phyloP scores from a whole-genome alignment of 2,329 filamentous ascomycete genomes.

The Arthrocladium fulminans region DNA sequence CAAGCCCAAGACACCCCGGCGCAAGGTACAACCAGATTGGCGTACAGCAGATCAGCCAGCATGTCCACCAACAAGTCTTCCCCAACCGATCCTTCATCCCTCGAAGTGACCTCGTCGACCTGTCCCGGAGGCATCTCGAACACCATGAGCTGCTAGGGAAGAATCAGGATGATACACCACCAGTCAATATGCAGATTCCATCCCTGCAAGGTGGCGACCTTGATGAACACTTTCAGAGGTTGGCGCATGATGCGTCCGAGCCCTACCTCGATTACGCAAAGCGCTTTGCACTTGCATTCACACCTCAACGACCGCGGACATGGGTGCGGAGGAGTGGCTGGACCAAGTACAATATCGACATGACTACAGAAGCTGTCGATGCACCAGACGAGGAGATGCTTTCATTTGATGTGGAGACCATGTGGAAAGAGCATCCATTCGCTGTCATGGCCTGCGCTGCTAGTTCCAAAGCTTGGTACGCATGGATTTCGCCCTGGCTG shows the following conservation, averaged over 20 bases:
- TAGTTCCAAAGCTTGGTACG: conserved; percentile 87
- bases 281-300: conserved; percentile 55
- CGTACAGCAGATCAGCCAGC: conserved; percentile 81
- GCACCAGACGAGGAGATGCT: conserved; percentile 72
- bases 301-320: conserved; percentile 54
- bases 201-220: conserved; percentile 67
- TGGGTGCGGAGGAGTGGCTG: conserved; percentile 79
- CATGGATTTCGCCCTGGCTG: conserved; percentile 93
- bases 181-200: conserved; percentile 81
- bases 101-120: conserved; percentile 62
- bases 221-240: conserved; percentile 87
- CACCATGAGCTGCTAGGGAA: conserved; percentile 85
- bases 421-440: conserved; percentile 88
- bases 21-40: conserved; percentile 85
- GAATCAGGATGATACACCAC: conserved; percentile 64
- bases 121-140: conserved; percentile 72
- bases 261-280: conserved; percentile 71
- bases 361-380: conserved; percentile 60
- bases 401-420: conserved; percentile 91
- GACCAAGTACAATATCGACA: conserved; percentile 82
- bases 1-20: conserved; percentile 32
- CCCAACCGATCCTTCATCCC: conserved; percentile 45
- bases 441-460: conserved; percentile 95
- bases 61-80: conserved; percentile 80
- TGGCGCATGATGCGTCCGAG: conserved; percentile 78